phyloP scores from a whole-genome alignment of 2,329 filamentous ascomycete genomes.

The Amesomyces nigricolor region DNA sequence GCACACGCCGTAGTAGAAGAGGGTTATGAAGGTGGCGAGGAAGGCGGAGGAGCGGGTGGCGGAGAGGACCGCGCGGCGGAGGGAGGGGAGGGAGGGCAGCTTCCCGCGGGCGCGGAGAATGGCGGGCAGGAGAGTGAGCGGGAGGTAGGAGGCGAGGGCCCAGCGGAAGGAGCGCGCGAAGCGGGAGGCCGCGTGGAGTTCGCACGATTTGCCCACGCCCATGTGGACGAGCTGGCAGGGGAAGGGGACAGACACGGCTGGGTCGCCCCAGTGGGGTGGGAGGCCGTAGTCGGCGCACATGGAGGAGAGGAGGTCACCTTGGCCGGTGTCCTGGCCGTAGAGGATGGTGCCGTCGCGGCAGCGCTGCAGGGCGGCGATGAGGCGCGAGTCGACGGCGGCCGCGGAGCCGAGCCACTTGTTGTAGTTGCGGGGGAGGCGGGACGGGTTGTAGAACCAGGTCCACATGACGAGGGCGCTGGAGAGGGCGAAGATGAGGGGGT shows the following conservation, averaged over 20 bases:
- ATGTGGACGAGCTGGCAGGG: conserved; percentile 83
- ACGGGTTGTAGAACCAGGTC: conserved; percentile 76
- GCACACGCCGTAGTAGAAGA: conserved; percentile 84
- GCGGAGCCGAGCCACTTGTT: conserved; percentile 76
- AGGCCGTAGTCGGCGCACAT: conserved; percentile 69
- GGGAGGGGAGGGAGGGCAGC: conserved; percentile 41
- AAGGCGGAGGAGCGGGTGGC: conserved; percentile 70
- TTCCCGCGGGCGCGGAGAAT: conserved; percentile 48
- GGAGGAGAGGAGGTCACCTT: conserved; percentile 58
- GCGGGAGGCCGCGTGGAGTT: conserved; percentile 64
- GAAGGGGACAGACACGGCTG: conserved; percentile 61
- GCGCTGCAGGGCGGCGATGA: conserved; percentile 67
- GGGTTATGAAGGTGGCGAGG: conserved; percentile 66
- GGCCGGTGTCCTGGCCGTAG: conserved; percentile 69
- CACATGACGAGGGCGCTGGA: conserved; percentile 79
- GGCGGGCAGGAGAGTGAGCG: conserved; percentile 60
- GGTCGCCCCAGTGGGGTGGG: conserved; percentile 69
- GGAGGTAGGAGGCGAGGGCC: conserved; percentile 71
- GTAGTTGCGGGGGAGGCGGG: conserved; percentile 65
- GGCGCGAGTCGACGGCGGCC: conserved; percentile 66
- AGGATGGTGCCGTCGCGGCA: conserved; percentile 57
- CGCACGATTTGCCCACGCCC: conserved; percentile 67
- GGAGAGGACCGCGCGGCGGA: conserved; percentile 48
- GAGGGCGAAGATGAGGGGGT: conserved; percentile 64
- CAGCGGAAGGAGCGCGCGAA: conserved; percentile 66